Conservation (phyloP, 2,329 filamentous ascomycete species). For the Sporothrix pseudoabietina region DNA sequence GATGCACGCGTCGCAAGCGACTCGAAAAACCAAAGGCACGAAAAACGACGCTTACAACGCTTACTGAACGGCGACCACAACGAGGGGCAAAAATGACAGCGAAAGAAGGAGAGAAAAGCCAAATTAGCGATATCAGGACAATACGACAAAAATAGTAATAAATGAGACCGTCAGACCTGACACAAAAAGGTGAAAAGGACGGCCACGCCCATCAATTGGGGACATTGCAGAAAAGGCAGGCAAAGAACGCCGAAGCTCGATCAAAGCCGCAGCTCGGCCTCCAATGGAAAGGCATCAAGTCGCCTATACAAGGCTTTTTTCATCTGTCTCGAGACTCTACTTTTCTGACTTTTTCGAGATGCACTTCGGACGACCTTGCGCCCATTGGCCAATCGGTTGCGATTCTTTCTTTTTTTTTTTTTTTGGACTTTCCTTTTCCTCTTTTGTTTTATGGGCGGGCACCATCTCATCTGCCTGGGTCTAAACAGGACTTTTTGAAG, state of each 20-base stretch:
- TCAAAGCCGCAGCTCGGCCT: neutral
- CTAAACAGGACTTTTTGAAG: neutral
- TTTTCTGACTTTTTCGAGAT: neutral
- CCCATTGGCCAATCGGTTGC: conserved; percentile 19
- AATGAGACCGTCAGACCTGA: neutral
- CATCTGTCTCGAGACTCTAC: neutral
- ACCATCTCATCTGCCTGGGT: neutral
- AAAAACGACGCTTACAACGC: neutral
- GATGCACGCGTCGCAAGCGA: neutral
- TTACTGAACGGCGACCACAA: neutral
- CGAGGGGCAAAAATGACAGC: neutral
- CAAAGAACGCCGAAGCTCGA: neutral
- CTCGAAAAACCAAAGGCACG: neutral
- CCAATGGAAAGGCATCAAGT: neutral
- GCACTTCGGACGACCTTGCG: neutral
- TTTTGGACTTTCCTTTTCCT: too few species aligned
- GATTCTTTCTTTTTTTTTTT: neutral
- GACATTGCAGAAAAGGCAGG: neutral
- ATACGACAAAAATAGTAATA: neutral
- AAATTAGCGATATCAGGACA: neutral
- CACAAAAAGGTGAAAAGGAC: neutral
- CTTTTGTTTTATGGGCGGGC: neutral
- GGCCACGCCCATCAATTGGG: neutral
- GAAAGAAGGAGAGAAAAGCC: neutral
- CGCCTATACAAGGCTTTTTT: neutral